Evolutionary conservation across 2,329 filamentous ascomycete species (phyloP).

Genomic region (Monilinia aucupariae): DNA sequence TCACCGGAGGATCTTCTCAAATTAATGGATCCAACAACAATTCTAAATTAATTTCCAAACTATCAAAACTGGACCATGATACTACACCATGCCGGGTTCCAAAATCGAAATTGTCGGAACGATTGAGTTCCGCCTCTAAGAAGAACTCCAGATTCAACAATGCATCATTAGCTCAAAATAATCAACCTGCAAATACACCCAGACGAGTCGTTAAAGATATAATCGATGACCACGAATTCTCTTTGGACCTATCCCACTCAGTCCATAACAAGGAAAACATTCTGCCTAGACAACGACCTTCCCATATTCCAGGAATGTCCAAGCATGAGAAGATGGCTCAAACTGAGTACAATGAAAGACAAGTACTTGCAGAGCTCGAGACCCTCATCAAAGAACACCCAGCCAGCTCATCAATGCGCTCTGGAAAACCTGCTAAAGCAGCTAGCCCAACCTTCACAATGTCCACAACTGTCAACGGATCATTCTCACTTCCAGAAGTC

Average conservation of each 20-base stretch:
- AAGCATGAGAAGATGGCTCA: neutral
- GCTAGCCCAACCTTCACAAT: slow-evolving; percentile 11
- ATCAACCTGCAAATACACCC: slow-evolving; percentile 11
- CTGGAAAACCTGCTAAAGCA: slow-evolving; percentile 2
- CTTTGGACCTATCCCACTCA: neutral
- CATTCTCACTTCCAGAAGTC: slow-evolving; percentile 7
- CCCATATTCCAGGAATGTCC: neutral
- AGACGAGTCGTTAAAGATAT: slow-evolving; percentile 14
- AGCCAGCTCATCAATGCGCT: slow-evolving; percentile 1
- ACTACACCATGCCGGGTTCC: neutral
- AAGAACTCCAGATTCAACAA: slow-evolving; percentile 3
- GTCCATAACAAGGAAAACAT: slow-evolving; percentile 24
- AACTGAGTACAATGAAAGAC: slow-evolving; percentile 13
- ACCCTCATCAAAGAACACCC: slow-evolving; percentile 11
- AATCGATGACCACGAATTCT: neutral
- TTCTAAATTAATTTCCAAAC: slow-evolving; percentile 3
- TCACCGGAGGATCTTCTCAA: slow-evolving; percentile 38
- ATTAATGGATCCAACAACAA: slow-evolving; percentile 6
- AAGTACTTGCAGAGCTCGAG: slow-evolving; percentile 9
- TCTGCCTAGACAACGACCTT: slow-evolving; percentile 19
- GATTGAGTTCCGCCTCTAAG: neutral
- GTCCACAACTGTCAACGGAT: slow-evolving; percentile 6
- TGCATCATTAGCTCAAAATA: neutral
- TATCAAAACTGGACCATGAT: slow-evolving; percentile 31
- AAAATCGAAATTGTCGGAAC: slow-evolving; percentile 7